Conservation (phyloP, 495 filamentous ascomycete genomes). For the Pseudoneurospora amorphoporcata region DNA sequence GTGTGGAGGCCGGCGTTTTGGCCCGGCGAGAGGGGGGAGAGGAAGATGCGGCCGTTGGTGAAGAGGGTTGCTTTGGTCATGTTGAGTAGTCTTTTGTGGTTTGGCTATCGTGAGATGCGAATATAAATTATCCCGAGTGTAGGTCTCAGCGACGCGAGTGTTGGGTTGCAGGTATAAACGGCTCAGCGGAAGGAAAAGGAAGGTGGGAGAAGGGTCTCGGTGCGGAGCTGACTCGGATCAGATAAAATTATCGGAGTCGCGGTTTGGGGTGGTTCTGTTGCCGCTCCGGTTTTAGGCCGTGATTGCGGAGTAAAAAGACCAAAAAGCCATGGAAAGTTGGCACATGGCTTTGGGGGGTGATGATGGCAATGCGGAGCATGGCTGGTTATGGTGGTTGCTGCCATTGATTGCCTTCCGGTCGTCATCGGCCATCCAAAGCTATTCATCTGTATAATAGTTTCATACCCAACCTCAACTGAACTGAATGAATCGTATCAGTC, state of each 20-base stretch:
- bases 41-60: constrained; percentile 22
- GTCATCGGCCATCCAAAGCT: not conserved
- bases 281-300: not conserved
- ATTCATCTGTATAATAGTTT: not conserved
- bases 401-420: not conserved
- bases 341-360: not conserved
- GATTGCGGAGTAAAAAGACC: not conserved
- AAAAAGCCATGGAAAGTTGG: not conserved
- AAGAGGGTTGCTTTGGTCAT: constrained; percentile 19
- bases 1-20: constrained; percentile 17
- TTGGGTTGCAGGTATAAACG: not conserved
- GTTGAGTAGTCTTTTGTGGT: not conserved
- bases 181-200: no score
- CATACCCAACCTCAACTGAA: not conserved
- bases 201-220: not conserved
- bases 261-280: not conserved
- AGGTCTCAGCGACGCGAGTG: not conserved
- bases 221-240: not conserved
- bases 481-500: not conserved
- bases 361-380: not conserved
- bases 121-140: no score
- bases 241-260: not conserved
- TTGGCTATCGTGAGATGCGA: not conserved
- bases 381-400: not conserved
- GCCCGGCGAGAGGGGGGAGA: constrained; percentile 14